Evolutionary conservation across 2,329 filamentous ascomycete genomes (phyloP), one percentile per base, ranked within the genome.

Genomic region (Arthrinium phaeospermum): DNA sequence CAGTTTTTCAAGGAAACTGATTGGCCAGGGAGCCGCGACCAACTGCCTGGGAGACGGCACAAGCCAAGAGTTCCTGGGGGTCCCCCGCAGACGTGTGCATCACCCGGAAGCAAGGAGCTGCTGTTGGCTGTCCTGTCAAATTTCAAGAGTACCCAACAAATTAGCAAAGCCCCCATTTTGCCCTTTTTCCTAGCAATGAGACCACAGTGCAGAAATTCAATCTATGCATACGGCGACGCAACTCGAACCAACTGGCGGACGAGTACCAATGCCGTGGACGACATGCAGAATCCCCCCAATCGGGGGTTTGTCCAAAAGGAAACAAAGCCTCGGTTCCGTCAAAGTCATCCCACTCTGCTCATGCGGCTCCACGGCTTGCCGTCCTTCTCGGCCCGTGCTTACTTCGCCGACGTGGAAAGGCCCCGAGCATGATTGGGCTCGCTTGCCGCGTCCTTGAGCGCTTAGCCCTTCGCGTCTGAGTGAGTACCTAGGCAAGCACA

Each of bases 1-100:
- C 30, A 19, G 8, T 2, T n/a, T 19, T 0, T 5, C 1, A 4
- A 5, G 27, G 16, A 0, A 0, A 16, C 2, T 61, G 53, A n/a
- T 61, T 61, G 53, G 53, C 8, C 16, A 10, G 2, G 8, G 6
- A 61, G 27, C 27, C 53, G 53, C 30, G 53, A 37, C 5, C 16
- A 61, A 13, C 53, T 34, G 53, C 53, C 19, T 22, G 22, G 22
- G 22, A 7, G 5, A 47, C 10, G 27, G 51, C 53, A 61, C 53
- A 37, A 61, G 27, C 53, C 53, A 61, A 61, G 53, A 61, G 53
- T 61, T 22, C 53, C 27, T 37, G 30, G 53, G 53, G 53, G 30
- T 4, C 53, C 53, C 53, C 53, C 53, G 53, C 53, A 61, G 14
- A 37, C 22, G 12, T 22, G 30, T 16, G 24, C 53, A 19, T 34